These are phyloP conservation scores for Cyclaneusma minus DNA, from an alignment of 2,329 filamentous ascomycete genomes.

Conservation along the genomic window DNA sequence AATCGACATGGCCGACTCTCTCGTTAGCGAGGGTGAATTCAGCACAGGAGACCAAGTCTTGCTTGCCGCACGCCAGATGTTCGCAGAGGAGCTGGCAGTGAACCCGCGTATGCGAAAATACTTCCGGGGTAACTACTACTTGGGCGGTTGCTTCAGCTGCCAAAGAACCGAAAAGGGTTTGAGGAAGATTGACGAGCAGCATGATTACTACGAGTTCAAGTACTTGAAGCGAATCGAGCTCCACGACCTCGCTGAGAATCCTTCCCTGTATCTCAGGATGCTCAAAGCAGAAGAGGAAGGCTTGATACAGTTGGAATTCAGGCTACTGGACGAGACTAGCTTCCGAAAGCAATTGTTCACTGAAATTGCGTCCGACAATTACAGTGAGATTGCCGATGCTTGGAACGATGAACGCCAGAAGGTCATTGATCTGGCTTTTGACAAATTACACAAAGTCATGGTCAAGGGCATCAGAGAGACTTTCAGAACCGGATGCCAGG, in stretches of 20 bases:
- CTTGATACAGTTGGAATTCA: slow-evolving; percentile 70
- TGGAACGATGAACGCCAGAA: slow-evolving; percentile 86
- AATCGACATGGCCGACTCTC: slow-evolving; percentile 70
- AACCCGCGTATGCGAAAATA: slow-evolving; percentile 83
- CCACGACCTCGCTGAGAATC: slow-evolving; percentile 61
- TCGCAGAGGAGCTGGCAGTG: slow-evolving; percentile 75
- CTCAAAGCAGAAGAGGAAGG: slow-evolving; percentile 92
- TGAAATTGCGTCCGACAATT: slow-evolving; percentile 88
- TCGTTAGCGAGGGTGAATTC: slow-evolving; percentile 58
- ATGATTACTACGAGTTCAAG: slow-evolving; percentile 96
- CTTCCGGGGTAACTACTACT: slow-evolving; percentile 71
- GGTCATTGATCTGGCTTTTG: slow-evolving; percentile 65
- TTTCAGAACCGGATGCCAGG: slow-evolving; percentile 84
- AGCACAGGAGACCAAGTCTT: slow-evolving; percentile 62
- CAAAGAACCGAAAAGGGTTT: slow-evolving; percentile 86
- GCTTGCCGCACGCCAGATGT: slow-evolving; percentile 69
- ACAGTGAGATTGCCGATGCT: slow-evolving; percentile 83
- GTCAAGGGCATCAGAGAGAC: slow-evolving; percentile 90
- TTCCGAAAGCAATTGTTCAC: slow-evolving; percentile 65
- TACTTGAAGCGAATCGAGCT: slow-evolving; percentile 87
- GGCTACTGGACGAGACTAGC: slow-evolving; percentile 58
- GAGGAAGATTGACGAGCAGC: slow-evolving; percentile 83
- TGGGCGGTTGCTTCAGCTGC: slow-evolving; percentile 72
- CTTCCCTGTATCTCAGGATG: slow-evolving; percentile 92
- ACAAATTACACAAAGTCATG: slow-evolving; percentile 70